phyloP scores from a whole-genome alignment of 2,329 filamentous ascomycete genomes.

The Diaporthe eres region DNA sequence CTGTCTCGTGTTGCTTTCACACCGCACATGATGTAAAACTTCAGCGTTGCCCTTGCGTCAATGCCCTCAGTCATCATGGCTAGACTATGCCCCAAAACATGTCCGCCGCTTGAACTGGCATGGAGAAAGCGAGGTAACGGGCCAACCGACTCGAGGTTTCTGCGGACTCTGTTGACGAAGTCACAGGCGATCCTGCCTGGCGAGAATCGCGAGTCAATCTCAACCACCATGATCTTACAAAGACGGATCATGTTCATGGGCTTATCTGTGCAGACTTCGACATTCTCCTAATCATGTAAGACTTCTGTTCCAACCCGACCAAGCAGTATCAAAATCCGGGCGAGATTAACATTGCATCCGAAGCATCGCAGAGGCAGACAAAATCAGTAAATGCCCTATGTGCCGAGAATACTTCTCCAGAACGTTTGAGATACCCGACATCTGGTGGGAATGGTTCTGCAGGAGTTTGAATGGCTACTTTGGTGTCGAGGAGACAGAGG shows the following conservation, averaged over 20 bases:
- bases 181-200: not conserved
- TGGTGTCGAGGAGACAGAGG: conserved; percentile 1
- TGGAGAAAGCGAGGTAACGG: conserved; percentile 10
- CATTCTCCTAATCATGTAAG: not conserved
- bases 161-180: not conserved
- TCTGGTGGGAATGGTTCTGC: not conserved
- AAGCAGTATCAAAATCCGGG: not conserved
- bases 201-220: not conserved
- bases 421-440: not conserved
- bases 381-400: not conserved
- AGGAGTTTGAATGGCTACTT: not conserved
- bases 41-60: too few species aligned
- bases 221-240: not conserved
- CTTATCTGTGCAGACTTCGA: not conserved
- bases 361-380: not conserved
- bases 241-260: not conserved
- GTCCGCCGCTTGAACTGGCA: not conserved
- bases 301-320: too few species aligned
- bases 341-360: not conserved
- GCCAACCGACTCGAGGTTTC: not conserved
- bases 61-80: not conserved
- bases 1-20: not conserved
- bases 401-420: not conserved
- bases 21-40: not conserved
- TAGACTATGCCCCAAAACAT: not conserved